Conservation (phyloP, 306 rosid genomes). For the Begonia loranthoides region DNA sequence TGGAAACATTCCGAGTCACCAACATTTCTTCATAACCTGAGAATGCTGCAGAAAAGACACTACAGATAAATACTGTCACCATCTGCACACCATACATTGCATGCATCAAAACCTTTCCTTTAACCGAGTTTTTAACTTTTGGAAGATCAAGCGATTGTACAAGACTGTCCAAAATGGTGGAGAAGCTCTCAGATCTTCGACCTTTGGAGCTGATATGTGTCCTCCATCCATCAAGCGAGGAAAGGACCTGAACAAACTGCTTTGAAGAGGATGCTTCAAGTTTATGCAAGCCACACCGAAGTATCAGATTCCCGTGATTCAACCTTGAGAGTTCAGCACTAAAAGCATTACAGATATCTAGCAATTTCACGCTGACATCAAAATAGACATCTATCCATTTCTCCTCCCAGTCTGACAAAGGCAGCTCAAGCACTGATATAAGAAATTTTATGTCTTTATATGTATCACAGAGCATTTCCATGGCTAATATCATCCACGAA, state of each 20-base stretch:
- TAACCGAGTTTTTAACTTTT: constrained; percentile 67
- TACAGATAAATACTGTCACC: constrained; percentile 52
- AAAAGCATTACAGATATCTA: constrained; percentile 65
- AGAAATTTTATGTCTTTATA: constrained; percentile 40
- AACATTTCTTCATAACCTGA: constrained; percentile 42
- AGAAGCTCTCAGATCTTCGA: constrained; percentile 40
- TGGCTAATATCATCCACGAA: constrained; percentile 69
- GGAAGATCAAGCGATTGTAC: constrained; percentile 55
- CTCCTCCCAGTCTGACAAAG: constrained; percentile 67
- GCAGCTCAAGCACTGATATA: constrained; percentile 46
- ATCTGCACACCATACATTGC: constrained; percentile 81
- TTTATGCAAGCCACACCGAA: constrained; percentile 48
- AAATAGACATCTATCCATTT: constrained; percentile 79
- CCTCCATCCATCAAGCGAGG: constrained; percentile 64
- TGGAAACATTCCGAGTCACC: constrained; percentile 28
- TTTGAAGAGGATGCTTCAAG: constrained; percentile 38
- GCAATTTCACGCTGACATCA: constrained; percentile 62
- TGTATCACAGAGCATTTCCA: constrained; percentile 48
- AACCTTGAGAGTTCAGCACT: constrained; percentile 72
- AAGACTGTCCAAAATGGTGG: constrained; percentile 43
- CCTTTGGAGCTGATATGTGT: constrained; percentile 29
- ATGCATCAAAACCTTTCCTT: constrained; percentile 73
- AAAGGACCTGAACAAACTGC: constrained; percentile 30
- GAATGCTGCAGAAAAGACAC: constrained; percentile 50
- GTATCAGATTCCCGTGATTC: constrained; percentile 50